A percentile compares a stretch with the other conserved stretches of the same genome.
These are phyloP conservation scores for Metschnikowia henanensis DNA, from an alignment of 805 yeast genomes.

Conservation along the genomic window DNA sequence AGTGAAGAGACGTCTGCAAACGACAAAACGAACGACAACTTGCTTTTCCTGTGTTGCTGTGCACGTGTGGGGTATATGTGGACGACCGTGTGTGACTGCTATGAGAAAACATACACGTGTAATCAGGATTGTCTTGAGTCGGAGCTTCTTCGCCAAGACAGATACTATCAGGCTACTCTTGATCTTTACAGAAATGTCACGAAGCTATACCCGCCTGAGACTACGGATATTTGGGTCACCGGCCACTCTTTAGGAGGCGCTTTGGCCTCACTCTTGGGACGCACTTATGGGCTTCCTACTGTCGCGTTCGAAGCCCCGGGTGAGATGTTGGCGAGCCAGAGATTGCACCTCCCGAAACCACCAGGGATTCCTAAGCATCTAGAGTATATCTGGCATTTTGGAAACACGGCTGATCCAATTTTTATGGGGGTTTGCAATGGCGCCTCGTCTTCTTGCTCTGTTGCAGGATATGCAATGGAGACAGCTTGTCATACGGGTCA, in stretches of 20 bases:
- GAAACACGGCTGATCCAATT: slow-evolving; percentile 96
- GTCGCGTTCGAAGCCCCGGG: slow-evolving; percentile 95
- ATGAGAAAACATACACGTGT: slow-evolving; percentile 79
- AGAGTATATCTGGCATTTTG: slow-evolving; percentile 93
- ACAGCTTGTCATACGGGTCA: slow-evolving; percentile 91
- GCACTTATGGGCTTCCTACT: slow-evolving; percentile 88
- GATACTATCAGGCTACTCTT: slow-evolving; percentile 78
- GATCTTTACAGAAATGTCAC: slow-evolving; percentile 77
- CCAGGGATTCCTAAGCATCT: slow-evolving; percentile 79
- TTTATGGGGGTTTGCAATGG: slow-evolving; percentile 97
- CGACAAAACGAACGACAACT: slow-evolving; percentile 85
- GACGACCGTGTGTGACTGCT: slow-evolving; percentile 96
- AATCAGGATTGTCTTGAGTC: slow-evolving; percentile 82
- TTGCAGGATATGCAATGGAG: slow-evolving; percentile 97
- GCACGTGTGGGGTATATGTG: slow-evolving; percentile 89
- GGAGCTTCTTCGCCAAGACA: slow-evolving; percentile 70
- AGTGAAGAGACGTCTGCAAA: slow-evolving; percentile 68
- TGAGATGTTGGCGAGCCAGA: slow-evolving; percentile 75
- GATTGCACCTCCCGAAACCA: slow-evolving; percentile 89
- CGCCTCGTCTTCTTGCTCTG: slow-evolving; percentile 81
- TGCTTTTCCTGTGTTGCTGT: slow-evolving; percentile 93
- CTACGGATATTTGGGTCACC: slow-evolving; percentile 79
- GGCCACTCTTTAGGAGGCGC: slow-evolving; percentile 98
- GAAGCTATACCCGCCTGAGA: slow-evolving; percentile 56
- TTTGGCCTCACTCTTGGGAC: slow-evolving; percentile 72